Evolutionary conservation across 2,329 filamentous ascomycete genomes (phyloP), one percentile per base, ranked within the genome.

Genomic region (Aspergillus sp.): DNA sequence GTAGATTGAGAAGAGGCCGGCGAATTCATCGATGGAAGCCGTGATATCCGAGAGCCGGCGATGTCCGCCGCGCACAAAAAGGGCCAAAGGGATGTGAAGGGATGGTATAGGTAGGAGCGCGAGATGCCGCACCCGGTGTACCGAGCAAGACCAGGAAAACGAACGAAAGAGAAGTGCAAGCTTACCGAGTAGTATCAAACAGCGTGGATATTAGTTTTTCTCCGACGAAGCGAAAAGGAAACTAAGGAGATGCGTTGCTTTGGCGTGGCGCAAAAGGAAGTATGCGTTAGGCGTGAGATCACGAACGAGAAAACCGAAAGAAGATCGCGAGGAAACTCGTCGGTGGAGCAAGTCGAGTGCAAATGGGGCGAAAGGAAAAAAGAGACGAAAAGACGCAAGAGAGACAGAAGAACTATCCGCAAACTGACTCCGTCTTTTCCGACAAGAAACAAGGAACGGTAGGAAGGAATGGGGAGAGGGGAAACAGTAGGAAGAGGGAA

Each of bases 361-460:
- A 61, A 62, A 52, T 52, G 58, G 55, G 57, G 47, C 45, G 52
- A 56, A 46, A 54, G 58, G 53, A 54, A 55, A 50, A 58, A 54
- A 61, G 52, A 56, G 47, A 55, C 55, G 50, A 59, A 58, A 59
- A 55, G 45, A 54, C 50, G 58, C 53, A 61, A 57, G 49, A 48
- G 41, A 36, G 43, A 51, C 52, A 57, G 25, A 29, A 55, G 49
- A 57, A 61, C 60, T 59, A 63, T 63, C 58, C 58, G 60, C 61
- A 65, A 68, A 64, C 60, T 54, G 58, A 66, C 63, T 63, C 63
- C 63, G 64, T 61, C 50, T 57, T 61, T 60, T 59, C 64, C 59
- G 60, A 65, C 47, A 38, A 61, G 54, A 48, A 62, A 59, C 57
- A 62, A 64, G 56, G 47, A 63, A 58, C 55, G 55, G 54, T 50